These are phyloP conservation scores for Penicillium bovifimosum DNA, from an alignment of 495 filamentous ascomycete genomes.

Conservation along the genomic window DNA sequence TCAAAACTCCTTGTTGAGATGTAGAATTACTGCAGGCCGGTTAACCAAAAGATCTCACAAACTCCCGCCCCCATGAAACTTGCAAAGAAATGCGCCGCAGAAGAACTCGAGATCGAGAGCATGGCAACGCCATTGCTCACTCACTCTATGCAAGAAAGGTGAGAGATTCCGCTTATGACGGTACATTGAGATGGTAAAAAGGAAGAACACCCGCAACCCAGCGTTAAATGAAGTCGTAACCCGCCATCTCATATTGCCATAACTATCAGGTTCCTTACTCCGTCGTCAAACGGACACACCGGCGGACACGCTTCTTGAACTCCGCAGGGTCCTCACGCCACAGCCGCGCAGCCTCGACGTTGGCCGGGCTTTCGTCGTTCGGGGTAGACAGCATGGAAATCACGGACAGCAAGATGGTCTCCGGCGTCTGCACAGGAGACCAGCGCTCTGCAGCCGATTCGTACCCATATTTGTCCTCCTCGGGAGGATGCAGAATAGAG, in stretches of 20 bases:
- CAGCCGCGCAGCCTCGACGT: constrained; percentile 83
- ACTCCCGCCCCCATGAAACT: constrained; percentile 1
- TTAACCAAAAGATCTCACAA: neutral
- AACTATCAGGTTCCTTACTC: constrained; percentile 34
- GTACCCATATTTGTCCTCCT: constrained; percentile 94
- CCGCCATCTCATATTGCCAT: neutral
- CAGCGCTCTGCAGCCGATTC: constrained; percentile 88
- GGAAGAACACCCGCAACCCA: neutral
- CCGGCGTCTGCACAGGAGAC: constrained; percentile 95
- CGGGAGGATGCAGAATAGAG: constrained; percentile 91
- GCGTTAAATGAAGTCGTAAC: neutral
- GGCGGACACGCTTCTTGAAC: constrained; percentile 69
- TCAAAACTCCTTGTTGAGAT: neutral
- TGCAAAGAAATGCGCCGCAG: constrained; percentile 6
- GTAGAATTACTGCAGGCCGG: neutral
- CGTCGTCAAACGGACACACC: constrained; percentile 76
- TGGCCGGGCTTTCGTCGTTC: constrained; percentile 93
- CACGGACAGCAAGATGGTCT: constrained; percentile 87
- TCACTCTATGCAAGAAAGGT: constrained; percentile 1
- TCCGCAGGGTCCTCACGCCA: constrained; percentile 81
- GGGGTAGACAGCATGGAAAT: constrained; percentile 91
- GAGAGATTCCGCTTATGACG: neutral
- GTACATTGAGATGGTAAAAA: neutral
- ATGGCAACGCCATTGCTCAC: neutral
- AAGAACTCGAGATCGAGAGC: constrained; percentile 5